phyloP scores from a whole-genome alignment of 1,284 basidiomycete genomes.

The Spongiforma sp. region DNA sequence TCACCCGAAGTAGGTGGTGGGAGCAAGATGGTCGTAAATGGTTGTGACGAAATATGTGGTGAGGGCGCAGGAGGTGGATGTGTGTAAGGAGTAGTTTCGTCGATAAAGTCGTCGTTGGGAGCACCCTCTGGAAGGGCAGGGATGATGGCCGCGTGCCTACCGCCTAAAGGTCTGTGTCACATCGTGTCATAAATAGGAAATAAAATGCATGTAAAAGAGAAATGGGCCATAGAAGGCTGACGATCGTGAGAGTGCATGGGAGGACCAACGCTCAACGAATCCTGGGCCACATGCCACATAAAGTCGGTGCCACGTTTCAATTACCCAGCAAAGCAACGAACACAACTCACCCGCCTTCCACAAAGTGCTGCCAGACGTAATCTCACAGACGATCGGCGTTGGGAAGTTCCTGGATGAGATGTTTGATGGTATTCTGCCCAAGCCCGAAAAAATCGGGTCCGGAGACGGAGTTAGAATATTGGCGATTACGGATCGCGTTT shows the following conservation, averaged over 20 bases:
- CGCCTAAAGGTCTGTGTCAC: conserved; percentile 66
- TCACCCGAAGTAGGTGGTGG: conserved; percentile 32
- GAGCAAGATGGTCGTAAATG: conserved; percentile 37
- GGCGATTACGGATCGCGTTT: conserved; percentile 75
- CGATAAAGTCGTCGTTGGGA: no score
- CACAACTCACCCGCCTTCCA: conserved; percentile 75
- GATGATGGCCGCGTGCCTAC: conserved; percentile 77
- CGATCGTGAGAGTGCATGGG: conserved; percentile 12
- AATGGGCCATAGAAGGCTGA: conserved; percentile 23
- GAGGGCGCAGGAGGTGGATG: no score
- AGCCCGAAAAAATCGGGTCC: conserved; percentile 86
- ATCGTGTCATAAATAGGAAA: conserved; percentile 40
- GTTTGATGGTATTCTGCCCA: conserved; percentile 81
- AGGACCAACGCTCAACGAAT: conserved; percentile 11
- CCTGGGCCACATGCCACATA: conserved; percentile 16
- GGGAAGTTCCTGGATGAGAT: conserved; percentile 81
- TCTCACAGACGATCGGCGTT: conserved; percentile 70
- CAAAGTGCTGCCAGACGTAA: conserved; percentile 84
- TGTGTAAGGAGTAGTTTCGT: no score
- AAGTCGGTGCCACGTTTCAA: conserved; percentile 14
- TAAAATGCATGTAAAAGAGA: conserved; percentile 28
- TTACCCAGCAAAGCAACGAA: conserved; percentile 17
- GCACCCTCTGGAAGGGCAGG: no score
- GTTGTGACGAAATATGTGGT: no score
- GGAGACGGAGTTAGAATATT: conserved; percentile 83